A percentile compares a stretch with the other conserved stretches of the same genome.
These are phyloP conservation scores for Termitomyces sp. DNA, from an alignment of 768 basidiomycete genomes.

Conservation along the genomic window DNA sequence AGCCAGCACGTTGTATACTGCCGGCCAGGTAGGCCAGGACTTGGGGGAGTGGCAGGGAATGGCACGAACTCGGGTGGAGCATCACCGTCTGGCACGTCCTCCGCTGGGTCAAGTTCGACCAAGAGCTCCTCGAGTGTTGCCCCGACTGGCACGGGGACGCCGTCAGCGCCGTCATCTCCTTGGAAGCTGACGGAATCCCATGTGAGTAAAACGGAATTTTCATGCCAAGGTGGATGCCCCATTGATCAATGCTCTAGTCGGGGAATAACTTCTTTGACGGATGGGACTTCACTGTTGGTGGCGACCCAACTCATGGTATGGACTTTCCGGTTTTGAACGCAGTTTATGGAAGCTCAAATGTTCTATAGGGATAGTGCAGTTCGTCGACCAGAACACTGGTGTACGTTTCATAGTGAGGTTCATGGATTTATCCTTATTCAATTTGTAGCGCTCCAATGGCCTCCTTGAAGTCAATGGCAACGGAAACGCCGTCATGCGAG, in stretches of 20 bases:
- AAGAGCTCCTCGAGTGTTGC: conserved; percentile 18
- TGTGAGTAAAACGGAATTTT: conserved; percentile 34
- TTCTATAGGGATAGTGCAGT: conserved; percentile 50
- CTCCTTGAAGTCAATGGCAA: conserved; percentile 65
- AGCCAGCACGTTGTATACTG: conserved; percentile 40
- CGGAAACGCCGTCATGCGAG: conserved; percentile 83
- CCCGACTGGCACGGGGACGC: conserved; percentile 19
- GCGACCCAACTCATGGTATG: conserved; percentile 77
- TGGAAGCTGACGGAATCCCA: conserved; percentile 63
- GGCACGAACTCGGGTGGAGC: conserved; percentile 10
- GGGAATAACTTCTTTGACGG: conserved; percentile 80
- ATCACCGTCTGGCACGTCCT: background rate
- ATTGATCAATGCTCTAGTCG: conserved; percentile 32
- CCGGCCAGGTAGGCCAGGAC: conserved; percentile 34
- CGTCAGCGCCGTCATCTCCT: conserved; percentile 38
- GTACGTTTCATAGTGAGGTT: conserved; percentile 33
- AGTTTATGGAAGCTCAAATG: background rate
- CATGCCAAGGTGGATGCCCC: conserved; percentile 6
- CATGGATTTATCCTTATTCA: conserved; percentile 6
- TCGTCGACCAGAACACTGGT: conserved; percentile 59
- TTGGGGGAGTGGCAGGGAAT: conserved; percentile 19
- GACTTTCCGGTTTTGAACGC: conserved; percentile 1
- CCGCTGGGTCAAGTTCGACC: conserved; percentile 15
- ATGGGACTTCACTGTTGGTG: conserved; percentile 67
- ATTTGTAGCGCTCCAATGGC: conserved; percentile 47